Evolutionary conservation across 805 yeast genomes (phyloP).

Genomic region (Soucietia sequanensis): DNA sequence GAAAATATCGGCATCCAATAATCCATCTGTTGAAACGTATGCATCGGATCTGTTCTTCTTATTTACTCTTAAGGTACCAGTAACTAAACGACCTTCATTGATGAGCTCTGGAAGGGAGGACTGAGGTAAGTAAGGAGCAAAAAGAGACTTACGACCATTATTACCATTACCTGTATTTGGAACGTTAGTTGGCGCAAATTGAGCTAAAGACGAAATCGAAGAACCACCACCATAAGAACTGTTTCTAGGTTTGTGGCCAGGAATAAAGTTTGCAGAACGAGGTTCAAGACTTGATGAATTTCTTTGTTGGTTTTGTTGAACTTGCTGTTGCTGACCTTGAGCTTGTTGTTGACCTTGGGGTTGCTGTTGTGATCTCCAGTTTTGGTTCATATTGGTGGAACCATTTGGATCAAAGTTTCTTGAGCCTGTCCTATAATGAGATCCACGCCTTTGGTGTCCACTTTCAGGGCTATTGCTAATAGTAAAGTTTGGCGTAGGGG

Average conservation of each 20-base stretch:
- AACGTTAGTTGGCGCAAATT: constrained; percentile 28
- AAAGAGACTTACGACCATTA: constrained; percentile 69
- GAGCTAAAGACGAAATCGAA: constrained; percentile 50
- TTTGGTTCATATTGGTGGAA: constrained; percentile 44
- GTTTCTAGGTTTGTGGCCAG: constrained; percentile 74
- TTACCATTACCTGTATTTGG: constrained; percentile 26
- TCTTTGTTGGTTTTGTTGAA: constrained; percentile 16
- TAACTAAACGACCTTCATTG: constrained; percentile 85
- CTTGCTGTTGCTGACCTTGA: constrained; percentile 9
- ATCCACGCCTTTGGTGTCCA: constrained; percentile 38
- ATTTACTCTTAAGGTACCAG: constrained; percentile 91
- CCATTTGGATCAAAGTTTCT: constrained; percentile 38
- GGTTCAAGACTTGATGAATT: constrained; percentile 33
- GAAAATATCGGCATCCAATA: constrained; percentile 93
- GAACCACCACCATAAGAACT: constrained; percentile 62
- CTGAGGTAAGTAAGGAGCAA: constrained; percentile 96
- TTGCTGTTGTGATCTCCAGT: constrained; percentile 65
- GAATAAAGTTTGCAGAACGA: constrained; percentile 50
- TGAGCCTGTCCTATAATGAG: constrained; percentile 39
- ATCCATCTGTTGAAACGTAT: constrained; percentile 95
- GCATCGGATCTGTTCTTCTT: constrained; percentile 97
- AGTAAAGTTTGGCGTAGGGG: constrained; percentile 54
- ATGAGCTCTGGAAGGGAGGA: constrained; percentile 86
- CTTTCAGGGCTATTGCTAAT: constrained; percentile 40
- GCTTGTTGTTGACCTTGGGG: constrained; percentile 9